These are phyloP conservation scores for Colletotrichum horii DNA, from an alignment of 2,329 filamentous ascomycete genomes.

Conservation along the genomic window DNA sequence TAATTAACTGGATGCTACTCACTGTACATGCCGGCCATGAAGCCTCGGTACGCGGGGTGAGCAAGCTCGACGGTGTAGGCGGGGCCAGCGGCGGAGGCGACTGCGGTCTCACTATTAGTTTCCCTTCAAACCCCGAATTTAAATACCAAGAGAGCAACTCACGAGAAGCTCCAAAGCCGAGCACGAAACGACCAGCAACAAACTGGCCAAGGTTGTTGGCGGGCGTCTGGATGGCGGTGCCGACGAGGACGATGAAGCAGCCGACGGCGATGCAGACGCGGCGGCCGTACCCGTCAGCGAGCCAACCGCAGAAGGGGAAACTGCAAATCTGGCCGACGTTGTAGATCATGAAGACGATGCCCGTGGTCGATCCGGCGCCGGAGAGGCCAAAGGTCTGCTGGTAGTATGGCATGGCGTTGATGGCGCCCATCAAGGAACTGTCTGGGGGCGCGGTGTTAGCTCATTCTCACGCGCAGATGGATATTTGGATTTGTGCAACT, in stretches of 20 bases:
- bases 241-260: constrained; percentile 50
- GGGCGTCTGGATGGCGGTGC: constrained; percentile 47
- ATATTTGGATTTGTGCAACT: neutral
- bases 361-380: constrained; percentile 49
- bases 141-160: neutral
- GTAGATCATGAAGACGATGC: constrained; percentile 50
- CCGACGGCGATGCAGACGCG: constrained; percentile 56
- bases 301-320: constrained; percentile 52
- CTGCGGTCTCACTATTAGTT: neutral
- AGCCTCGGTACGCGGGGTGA: constrained; percentile 65
- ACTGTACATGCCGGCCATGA: constrained; percentile 54
- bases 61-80: constrained; percentile 68
- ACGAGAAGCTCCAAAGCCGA: constrained; percentile 60
- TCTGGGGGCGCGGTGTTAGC: constrained; percentile 35
- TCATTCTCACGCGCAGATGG: neutral
- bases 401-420: constrained; percentile 53
- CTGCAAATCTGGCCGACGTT: constrained; percentile 53
- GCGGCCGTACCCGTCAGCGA: constrained; percentile 55
- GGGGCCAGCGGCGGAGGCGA: constrained; percentile 64
- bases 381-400: constrained; percentile 48
- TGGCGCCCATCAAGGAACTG: constrained; percentile 39
- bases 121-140: neutral
- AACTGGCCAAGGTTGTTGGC: constrained; percentile 53
- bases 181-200: constrained; percentile 31
- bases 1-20: constrained; percentile 38